Evolutionary conservation across 1,284 basidiomycete species (phyloP), one percentile per base, ranked within the genome.

Genomic region (Puccinia brachypodii): DNA sequence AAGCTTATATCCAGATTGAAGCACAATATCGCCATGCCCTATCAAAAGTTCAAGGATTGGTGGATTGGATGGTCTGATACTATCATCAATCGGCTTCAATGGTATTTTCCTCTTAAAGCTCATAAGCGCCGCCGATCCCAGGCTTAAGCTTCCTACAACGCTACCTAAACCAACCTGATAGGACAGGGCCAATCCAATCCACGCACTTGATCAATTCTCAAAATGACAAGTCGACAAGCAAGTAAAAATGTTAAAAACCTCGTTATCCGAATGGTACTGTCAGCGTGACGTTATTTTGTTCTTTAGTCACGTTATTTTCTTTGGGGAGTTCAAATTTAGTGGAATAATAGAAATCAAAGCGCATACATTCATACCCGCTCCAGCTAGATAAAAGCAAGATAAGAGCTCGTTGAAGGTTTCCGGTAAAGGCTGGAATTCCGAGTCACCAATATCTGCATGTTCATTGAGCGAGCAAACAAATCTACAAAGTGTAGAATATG

Each of bases 221-320:
- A 31, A 62, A 3, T 36, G 16, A 19, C 33, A 69, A 28, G 25
- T n/a, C 3, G 68, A 71, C 13, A 7, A 8, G 19, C 16, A 8
- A 47, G 68, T 31, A 31, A 28, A 56, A 47, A 66, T n/a, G 6
- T 1, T 31, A 62, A 31, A 28, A 13, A 81, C 78, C 78, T 81
- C 78, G 58, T 81, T 56, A n/a, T 81, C 78, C 16, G 71, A 58
- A 74, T 81, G 78, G 66, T 72, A 81, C 78, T 81, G 22, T 38
- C 6, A 53, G 50, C 19, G 28, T 28, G 42, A 71, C n/a, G n/a
- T n/a, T n/a, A n/a, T n/a, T n/a, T n/a, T n/a, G n/a, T n/a, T n/a
- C n/a, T n/a, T n/a, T n/a, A n/a, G n/a, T n/a, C n/a, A n/a, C n/a
- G n/a, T 36, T 33, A 22, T 25, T 36, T 25, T 19, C 22, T 8